These are phyloP conservation scores for Phytopythium ostracodes DNA, from an alignment of 352 stramenopile species.

Conservation along the genomic window DNA sequence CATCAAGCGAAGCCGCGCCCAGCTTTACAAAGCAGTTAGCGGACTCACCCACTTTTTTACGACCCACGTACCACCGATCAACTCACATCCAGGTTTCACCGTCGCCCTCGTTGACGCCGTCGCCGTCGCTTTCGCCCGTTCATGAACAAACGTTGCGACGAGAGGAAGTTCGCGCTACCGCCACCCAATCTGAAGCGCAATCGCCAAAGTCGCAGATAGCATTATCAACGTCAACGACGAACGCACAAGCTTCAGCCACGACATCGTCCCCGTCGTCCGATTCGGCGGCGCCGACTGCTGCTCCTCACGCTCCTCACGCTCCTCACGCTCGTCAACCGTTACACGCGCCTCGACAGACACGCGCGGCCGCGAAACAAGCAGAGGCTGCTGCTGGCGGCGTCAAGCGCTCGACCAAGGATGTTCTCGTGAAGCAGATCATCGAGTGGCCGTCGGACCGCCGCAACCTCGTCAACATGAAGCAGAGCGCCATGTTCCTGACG, in stretches of 20 bases:
- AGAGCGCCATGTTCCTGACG: slow-evolving; percentile 27
- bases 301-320: neutral
- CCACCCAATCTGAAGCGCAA: neutral
- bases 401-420: slow-evolving; percentile 2
- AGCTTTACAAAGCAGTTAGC: neutral
- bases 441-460: slow-evolving; percentile 31
- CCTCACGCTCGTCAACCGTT: neutral
- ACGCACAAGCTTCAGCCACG: neutral
- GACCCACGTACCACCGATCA: neutral
- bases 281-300: neutral
- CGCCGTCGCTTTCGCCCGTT: neutral
- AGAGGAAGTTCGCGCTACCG: neutral
- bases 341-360: neutral
- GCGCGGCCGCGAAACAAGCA: slow-evolving; percentile 9
- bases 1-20: neutral
- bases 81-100: neutral
- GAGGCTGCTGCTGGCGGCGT: neutral
- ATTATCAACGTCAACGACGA: neutral
- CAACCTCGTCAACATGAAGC: slow-evolving; percentile 38
- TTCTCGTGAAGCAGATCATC: slow-evolving; percentile 32
- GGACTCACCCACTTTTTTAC: neutral
- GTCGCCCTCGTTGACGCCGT: neutral
- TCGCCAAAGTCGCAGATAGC: neutral
- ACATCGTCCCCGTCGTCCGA: neutral
- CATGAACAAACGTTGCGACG: too few relatives aligned